Conservation (phyloP, 768 basidiomycete genomes). For the Terana coerulea region DNA sequence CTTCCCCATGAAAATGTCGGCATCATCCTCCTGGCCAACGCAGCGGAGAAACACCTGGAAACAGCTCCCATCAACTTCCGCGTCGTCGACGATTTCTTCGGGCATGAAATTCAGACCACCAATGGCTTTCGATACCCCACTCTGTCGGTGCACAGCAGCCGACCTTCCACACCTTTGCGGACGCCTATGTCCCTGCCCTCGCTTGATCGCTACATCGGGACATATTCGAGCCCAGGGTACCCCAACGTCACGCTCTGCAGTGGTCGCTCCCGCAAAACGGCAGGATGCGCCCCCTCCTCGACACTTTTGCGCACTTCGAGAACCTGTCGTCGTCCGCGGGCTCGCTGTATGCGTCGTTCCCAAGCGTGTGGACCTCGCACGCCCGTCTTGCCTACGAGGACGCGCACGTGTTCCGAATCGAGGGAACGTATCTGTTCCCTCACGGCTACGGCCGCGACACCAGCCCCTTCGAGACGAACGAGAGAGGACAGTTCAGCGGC, state of each 20-base stretch:
- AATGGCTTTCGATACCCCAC: too few species aligned
- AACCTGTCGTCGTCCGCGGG: not conserved
- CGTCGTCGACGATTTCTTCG: not conserved
- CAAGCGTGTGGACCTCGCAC: not conserved
- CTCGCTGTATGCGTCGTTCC: not conserved
- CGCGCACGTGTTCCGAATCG: not conserved
- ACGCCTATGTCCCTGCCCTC: not conserved
- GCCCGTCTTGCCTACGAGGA: not conserved
- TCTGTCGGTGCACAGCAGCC: not conserved
- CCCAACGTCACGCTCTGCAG: not conserved
- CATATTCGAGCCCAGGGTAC: not conserved
- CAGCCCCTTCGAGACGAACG: not conserved
- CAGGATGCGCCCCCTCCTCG: not conserved
- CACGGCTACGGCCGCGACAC: not conserved
- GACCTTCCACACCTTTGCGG: not conserved
- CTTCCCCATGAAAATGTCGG: not conserved
- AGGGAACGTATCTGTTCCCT: not conserved
- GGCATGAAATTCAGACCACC: not conserved
- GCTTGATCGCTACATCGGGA: not conserved
- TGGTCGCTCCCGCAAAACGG: not conserved
- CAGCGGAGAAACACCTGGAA: not conserved
- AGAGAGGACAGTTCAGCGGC: not conserved
- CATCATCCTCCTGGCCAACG: not conserved
- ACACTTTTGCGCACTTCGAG: not conserved
- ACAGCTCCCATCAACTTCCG: not conserved